phyloP scores from a whole-genome alignment of 23 red algal species.

The Gracilaria gracilis region DNA sequence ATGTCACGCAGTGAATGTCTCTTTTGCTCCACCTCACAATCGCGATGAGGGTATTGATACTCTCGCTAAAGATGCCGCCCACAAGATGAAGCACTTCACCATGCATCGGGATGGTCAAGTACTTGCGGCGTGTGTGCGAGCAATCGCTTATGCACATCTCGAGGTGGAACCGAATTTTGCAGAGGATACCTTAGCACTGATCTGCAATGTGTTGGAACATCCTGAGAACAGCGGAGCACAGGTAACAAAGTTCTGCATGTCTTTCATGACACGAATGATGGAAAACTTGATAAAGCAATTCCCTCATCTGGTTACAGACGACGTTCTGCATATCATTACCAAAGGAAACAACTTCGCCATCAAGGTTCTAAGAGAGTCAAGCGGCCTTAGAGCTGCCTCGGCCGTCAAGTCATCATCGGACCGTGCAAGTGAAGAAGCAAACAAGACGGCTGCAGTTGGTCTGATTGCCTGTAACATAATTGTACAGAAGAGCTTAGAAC shows the following conservation, averaged over 20 bases:
- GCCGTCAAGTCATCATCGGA: neutral
- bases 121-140: neutral
- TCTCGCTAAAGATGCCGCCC: neutral
- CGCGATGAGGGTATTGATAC: neutral
- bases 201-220: neutral
- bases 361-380: neutral
- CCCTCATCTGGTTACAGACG: neutral
- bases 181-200: neutral
- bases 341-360: neutral
- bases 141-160: constrained; percentile 5
- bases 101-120: neutral
- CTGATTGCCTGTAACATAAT: neutral
- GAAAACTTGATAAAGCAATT: neutral
- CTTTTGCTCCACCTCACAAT: neutral
- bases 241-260: constrained; percentile 32
- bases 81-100: constrained; percentile 1
- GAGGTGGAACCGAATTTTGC: neutral
- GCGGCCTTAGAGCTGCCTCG: neutral
- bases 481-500: neutral
- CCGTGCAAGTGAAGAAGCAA: constrained; percentile 26
- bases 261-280: constrained; percentile 2
- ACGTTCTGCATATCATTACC: neutral
- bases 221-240: neutral
- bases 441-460: constrained; percentile 13
- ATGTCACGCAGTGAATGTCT: neutral